phyloP scores from a whole-genome alignment of 306 rosid genomes.

The Aeschynomene evenia region DNA sequence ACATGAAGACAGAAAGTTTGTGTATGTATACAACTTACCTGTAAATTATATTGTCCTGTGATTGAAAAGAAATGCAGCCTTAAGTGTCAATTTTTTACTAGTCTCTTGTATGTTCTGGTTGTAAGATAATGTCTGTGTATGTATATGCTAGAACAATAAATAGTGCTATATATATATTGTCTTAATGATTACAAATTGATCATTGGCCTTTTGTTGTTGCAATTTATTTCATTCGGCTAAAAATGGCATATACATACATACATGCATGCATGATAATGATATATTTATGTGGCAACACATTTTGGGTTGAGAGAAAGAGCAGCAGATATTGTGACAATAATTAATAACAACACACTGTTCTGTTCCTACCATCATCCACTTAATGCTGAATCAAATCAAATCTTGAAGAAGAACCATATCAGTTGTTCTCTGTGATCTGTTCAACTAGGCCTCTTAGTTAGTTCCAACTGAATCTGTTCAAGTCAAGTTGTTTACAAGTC shows the following conservation, averaged over 20 bases:
- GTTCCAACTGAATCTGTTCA: conserved; percentile 65
- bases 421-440: background rate
- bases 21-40: too few relatives aligned
- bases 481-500: conserved; percentile 55
- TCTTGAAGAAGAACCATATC: conserved; percentile 1
- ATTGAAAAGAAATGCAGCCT: too few relatives aligned
- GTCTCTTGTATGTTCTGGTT: background rate
- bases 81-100: too few relatives aligned
- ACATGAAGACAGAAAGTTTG: too few relatives aligned
- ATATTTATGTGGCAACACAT: conserved; percentile 1
- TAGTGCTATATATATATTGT: background rate
- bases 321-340: conserved; percentile 3
- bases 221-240: conserved; percentile 39
- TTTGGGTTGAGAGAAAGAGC: conserved; percentile 1
- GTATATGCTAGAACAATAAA: conserved; percentile 11
- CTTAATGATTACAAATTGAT: conserved; percentile 24
- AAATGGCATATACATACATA: background rate
- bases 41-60: too few relatives aligned
- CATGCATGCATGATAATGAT: too few relatives aligned
- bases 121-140: background rate
- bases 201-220: conserved; percentile 18
- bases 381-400: conserved; percentile 29
- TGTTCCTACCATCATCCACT: background rate
- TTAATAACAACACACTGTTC: conserved; percentile 6
- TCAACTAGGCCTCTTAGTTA: conserved; percentile 8